Conservation (phyloP, 2,329 filamentous ascomycete species). For the Verticillium dahliae region DNA sequence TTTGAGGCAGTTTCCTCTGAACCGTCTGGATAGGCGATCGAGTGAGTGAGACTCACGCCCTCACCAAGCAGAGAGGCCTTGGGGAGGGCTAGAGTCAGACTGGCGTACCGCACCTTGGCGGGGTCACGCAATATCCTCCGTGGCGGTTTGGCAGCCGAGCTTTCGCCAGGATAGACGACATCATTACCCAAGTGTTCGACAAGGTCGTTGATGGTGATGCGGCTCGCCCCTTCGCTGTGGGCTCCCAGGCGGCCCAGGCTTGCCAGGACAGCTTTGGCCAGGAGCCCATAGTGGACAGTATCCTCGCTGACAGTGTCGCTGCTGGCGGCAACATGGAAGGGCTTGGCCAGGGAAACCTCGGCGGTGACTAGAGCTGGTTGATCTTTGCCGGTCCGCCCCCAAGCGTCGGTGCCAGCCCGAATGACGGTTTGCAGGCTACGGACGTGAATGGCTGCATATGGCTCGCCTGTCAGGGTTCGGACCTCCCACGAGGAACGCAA, state of each 20-base stretch:
- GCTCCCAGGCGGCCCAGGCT: constrained; percentile 43
- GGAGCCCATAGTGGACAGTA: constrained; percentile 68
- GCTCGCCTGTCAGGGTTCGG: constrained; percentile 32
- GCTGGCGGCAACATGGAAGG: constrained; percentile 52
- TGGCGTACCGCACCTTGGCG: constrained; percentile 35
- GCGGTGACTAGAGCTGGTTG: constrained; percentile 60
- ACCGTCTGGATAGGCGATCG: constrained; percentile 10
- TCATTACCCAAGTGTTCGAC: background rate
- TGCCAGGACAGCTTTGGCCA: constrained; percentile 49
- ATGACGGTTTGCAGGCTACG: constrained; percentile 53
- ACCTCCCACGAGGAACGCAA: constrained; percentile 24
- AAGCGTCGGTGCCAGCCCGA: constrained; percentile 57
- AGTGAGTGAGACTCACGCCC: constrained; percentile 41
- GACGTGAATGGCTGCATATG: constrained; percentile 51
- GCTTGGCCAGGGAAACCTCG: constrained; percentile 45
- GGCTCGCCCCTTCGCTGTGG: background rate
- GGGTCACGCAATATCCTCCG: constrained; percentile 3
- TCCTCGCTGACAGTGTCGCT: constrained; percentile 58
- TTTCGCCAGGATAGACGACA: constrained; percentile 1
- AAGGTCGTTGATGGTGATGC: background rate
- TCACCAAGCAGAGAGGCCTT: constrained; percentile 64
- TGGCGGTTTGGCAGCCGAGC: background rate
- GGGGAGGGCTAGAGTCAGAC: constrained; percentile 50
- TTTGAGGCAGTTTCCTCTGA: background rate
- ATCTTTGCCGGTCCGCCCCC: constrained; percentile 51